These are phyloP conservation scores for Cyclaneusma minus DNA, from an alignment of 2,329 filamentous ascomycete species.

Conservation along the genomic window DNA sequence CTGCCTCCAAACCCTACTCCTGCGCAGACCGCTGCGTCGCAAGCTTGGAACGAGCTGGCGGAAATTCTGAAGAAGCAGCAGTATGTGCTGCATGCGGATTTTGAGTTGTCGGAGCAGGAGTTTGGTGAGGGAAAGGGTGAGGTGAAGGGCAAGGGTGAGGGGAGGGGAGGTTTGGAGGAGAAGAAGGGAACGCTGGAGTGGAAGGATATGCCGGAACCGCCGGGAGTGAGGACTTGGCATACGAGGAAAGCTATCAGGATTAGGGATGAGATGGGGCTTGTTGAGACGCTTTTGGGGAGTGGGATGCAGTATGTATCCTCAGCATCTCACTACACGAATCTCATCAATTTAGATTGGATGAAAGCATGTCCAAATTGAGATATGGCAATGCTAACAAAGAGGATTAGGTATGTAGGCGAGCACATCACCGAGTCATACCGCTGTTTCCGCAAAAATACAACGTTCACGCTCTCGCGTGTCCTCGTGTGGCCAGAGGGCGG, in stretches of 20 bases:
- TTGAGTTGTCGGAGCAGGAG: no score
- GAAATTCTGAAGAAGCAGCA: neutral
- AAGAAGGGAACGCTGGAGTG: neutral
- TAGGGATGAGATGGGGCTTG: neutral
- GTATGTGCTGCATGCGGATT: neutral
- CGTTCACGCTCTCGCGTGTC: slow-evolving; percentile 34
- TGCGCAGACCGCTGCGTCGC: slow-evolving; percentile 1
- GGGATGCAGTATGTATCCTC: slow-evolving; percentile 14
- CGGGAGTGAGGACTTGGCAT: slow-evolving; percentile 1
- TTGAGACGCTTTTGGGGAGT: slow-evolving; percentile 10
- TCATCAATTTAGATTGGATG: slow-evolving; percentile 6
- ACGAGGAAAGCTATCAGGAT: slow-evolving; percentile 8
- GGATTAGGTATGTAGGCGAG: slow-evolving; percentile 33
- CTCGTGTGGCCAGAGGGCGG: slow-evolving; percentile 21
- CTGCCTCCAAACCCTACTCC: slow-evolving; percentile 6
- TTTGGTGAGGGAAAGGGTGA: slow-evolving; percentile 13
- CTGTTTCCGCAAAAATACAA: slow-evolving; percentile 37
- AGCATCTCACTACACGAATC: slow-evolving; percentile 13
- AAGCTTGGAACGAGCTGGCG: neutral
- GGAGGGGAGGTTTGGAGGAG: no score
- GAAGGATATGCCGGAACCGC: neutral
- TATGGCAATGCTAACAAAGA: no score
- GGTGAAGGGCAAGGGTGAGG: no score
- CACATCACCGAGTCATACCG: slow-evolving; percentile 35
- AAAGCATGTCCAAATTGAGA: slow-evolving; percentile 1